phyloP scores from a whole-genome alignment of 2,329 filamentous ascomycete species.

The Ophiocordyceps unilateralis region DNA sequence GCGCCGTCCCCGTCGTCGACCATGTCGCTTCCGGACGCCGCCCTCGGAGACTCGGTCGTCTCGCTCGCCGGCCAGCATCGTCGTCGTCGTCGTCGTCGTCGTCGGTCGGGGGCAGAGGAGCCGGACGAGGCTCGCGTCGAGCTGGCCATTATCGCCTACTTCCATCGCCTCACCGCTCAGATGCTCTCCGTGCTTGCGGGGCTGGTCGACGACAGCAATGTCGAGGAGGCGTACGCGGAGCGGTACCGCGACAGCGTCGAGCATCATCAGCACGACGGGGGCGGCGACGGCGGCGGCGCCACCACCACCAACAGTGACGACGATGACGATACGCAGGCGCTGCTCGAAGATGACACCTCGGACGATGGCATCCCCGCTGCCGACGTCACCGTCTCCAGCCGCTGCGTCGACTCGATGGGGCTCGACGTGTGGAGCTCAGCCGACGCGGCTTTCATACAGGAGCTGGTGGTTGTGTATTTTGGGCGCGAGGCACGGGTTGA shows the following conservation, averaged over 20 bases:
- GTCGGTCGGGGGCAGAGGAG: background rate
- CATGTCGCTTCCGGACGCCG: background rate
- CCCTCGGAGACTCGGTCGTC: constrained; percentile 17
- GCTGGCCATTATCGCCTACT: constrained; percentile 63
- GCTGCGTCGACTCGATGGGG: constrained; percentile 53
- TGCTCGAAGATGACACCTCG: constrained; percentile 9
- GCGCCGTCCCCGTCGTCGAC: background rate
- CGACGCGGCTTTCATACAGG: constrained; percentile 52
- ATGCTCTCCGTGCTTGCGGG: constrained; percentile 46
- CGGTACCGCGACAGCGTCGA: constrained; percentile 9
- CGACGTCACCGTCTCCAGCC: constrained; percentile 34
- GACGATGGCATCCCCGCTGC: constrained; percentile 6
- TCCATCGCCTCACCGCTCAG: constrained; percentile 56
- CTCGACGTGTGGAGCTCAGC: constrained; percentile 60
- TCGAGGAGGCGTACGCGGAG: constrained; percentile 22
- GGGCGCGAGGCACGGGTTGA: constrained; percentile 44
- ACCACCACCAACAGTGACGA: constrained; percentile 18
- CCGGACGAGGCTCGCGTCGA: constrained; percentile 35
- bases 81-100: background rate
- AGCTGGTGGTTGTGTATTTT: constrained; percentile 49
- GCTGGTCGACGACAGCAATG: constrained; percentile 29
- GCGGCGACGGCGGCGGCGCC: background rate
- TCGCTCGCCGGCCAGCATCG: constrained; percentile 18
- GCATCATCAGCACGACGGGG: background rate
- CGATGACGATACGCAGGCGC: constrained; percentile 11